phyloP scores from a whole-genome alignment of 148 eudicot species.

The Heliamphora exappendiculata region DNA sequence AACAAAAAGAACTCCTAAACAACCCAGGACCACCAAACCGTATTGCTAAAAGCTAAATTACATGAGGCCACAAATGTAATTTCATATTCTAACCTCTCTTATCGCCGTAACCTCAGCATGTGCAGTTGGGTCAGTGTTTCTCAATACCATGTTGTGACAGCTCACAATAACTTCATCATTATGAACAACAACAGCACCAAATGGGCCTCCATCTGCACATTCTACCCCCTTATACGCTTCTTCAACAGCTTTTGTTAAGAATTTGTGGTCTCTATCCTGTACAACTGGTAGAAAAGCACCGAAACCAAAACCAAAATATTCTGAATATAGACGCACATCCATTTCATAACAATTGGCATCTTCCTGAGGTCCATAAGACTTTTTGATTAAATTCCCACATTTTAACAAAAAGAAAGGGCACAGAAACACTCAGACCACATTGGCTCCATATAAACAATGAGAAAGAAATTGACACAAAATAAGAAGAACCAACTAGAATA shows the following conservation, averaged over 20 bases:
- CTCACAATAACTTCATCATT: conserved; percentile 71
- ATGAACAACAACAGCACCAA: conserved; percentile 80
- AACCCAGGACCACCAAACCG: neutral
- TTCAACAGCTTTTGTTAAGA: conserved; percentile 69
- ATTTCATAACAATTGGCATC: neutral
- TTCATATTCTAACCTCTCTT: conserved; percentile 56
- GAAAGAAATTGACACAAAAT: neutral
- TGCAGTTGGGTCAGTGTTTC: conserved; percentile 74
- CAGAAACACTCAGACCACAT: no score
- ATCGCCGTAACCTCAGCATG: conserved; percentile 89
- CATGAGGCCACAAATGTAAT: neutral
- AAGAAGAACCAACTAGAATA: neutral
- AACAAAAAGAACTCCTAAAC: neutral
- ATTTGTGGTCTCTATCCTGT: conserved; percentile 73
- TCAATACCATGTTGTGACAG: conserved; percentile 79
- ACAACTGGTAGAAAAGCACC: conserved; percentile 55
- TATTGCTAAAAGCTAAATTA: neutral
- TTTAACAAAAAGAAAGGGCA: no score
- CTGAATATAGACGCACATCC: neutral
- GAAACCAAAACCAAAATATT: conserved; percentile 1
- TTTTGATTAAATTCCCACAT: no score
- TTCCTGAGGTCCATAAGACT: no score
- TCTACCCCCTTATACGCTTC: conserved; percentile 91
- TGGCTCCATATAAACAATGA: neutral
- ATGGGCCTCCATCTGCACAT: conserved; percentile 76